Evolutionary conservation across 2,329 filamentous ascomycete genomes (phyloP).

Genomic region (Claviceps capensis): DNA sequence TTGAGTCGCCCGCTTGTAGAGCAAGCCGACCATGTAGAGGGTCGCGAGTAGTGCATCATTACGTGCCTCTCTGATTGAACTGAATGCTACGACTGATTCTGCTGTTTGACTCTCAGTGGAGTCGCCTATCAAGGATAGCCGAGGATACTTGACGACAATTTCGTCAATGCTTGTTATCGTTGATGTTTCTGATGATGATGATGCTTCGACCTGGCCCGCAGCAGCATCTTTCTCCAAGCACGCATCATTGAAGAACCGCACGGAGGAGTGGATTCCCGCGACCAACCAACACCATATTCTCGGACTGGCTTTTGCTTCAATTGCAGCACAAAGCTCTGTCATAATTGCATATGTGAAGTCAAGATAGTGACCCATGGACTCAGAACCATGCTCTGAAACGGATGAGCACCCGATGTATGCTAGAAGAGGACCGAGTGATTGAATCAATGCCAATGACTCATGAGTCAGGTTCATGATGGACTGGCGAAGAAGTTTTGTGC

Average conservation of each 20-base stretch:
- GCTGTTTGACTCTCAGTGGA: background rate
- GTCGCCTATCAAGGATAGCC: constrained; percentile 11
- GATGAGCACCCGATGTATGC: constrained; percentile 36
- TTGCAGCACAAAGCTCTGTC: constrained; percentile 21
- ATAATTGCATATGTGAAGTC: constrained; percentile 23
- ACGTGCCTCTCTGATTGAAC: constrained; percentile 16
- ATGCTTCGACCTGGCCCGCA: constrained; percentile 10
- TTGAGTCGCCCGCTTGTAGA: constrained; percentile 29
- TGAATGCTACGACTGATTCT: constrained; percentile 4
- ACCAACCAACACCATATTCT: constrained; percentile 25
- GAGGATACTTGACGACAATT: constrained; percentile 16
- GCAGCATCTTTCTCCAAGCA: constrained; percentile 14
- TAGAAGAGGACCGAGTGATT: constrained; percentile 28
- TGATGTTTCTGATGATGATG: constrained; percentile 6
- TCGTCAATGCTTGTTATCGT: background rate
- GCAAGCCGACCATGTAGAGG: constrained; percentile 22
- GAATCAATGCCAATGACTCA: constrained; percentile 16
- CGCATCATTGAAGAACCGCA: constrained; percentile 28
- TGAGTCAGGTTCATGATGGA: constrained; percentile 10
- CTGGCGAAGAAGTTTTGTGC: constrained; percentile 13
- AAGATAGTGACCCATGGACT: constrained; percentile 26
- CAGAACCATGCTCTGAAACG: constrained; percentile 5
- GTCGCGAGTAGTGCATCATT: constrained; percentile 25
- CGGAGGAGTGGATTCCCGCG: constrained; percentile 21
- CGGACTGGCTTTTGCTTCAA: constrained; percentile 19